Conservation (phyloP, 2,329 filamentous ascomycete genomes). For the Verticillium tricorpus region DNA sequence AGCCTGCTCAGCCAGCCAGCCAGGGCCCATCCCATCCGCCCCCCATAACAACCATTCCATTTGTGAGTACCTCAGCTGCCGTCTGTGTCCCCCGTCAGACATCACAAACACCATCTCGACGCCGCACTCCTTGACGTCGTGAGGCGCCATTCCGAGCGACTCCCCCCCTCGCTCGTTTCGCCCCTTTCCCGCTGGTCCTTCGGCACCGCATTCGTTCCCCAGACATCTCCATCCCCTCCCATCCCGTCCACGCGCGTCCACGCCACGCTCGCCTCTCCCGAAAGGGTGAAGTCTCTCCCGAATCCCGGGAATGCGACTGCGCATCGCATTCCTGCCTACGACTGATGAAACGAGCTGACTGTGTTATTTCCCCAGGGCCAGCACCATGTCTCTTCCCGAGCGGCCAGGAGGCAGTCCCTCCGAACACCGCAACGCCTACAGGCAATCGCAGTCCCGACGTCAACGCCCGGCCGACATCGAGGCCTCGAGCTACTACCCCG, state of each 20-base stretch:
- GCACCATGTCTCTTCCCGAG: conserved; percentile 57
- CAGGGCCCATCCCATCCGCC: background rate
- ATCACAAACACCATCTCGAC: background rate
- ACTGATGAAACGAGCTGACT: conserved; percentile 5
- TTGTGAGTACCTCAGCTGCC: conserved; percentile 8
- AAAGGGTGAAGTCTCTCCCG: conserved; percentile 14
- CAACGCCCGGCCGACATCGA: conserved; percentile 66
- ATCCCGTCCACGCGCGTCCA: conserved; percentile 2
- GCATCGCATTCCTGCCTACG: conserved; percentile 1
- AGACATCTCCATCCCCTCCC: conserved; percentile 5
- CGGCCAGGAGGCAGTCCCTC: conserved; percentile 60
- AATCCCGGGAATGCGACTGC: background rate
- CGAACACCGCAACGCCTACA: conserved; percentile 60
- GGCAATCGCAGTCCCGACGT: conserved; percentile 64
- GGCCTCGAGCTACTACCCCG: conserved; percentile 47
- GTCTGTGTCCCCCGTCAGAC: background rate
- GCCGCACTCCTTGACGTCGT: background rate
- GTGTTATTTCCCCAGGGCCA: conserved; percentile 16
- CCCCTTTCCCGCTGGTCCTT: background rate
- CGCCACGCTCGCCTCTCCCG: conserved; percentile 7
- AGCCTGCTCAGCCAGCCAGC: too few relatives aligned
- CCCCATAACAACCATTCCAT: conserved; percentile 12
- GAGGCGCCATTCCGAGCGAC: background rate
- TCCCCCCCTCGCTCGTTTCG: background rate
- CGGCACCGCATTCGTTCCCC: background rate